Evolutionary conservation across 352 stramenopile species (phyloP), one percentile per base, ranked within the genome.

Genomic region (Globisporangium megalacanthum): DNA sequence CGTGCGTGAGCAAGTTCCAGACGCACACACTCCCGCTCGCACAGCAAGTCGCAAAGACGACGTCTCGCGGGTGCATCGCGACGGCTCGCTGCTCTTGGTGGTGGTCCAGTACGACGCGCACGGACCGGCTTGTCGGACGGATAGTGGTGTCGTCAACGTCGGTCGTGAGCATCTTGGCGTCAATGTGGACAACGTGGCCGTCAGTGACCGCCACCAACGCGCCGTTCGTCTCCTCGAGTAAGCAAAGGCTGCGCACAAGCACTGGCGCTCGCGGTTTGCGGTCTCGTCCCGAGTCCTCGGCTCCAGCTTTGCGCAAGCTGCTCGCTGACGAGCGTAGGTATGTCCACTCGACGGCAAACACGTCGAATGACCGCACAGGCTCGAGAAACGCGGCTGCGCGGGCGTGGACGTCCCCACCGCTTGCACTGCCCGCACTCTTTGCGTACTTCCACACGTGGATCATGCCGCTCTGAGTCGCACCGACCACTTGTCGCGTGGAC

Each of bases 401-500:
- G 33, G 68, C 58, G 47, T 54, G 71, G 13, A 22, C 57, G 33
- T 52, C 51, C 46, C 52, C 17, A 31, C 15, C 19, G 6, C 3
- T 35, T 14, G 22, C 51, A 15, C 31, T n/a, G 35, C 2, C 25
- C 25, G 29, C 50, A 8, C 29, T 9, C 50, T 68, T 49, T 9
- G 36, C 52, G 31, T 75, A 73, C 39, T 62, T 70, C 74, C 74
- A 84, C 19, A 75, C 48, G 4, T 65, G 51, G 4, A 84, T 37
- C 1, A 45, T 65, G 15, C 72, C 77, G n/a, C 60, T 71, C 17
- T 62, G 61, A 42, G 80, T 20, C 9, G 69, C 70, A 0, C 69
- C 72, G 13, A 90, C 25, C 3, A 88, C 70, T 11, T 76, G 60
- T n/a, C 75, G 68, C 7, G 52, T 75, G 10, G 63, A 53, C 48